These are phyloP conservation scores for Erythrobasidium hasegawianum DNA, from an alignment of 1,284 basidiomycete species.

Conservation along the genomic window DNA sequence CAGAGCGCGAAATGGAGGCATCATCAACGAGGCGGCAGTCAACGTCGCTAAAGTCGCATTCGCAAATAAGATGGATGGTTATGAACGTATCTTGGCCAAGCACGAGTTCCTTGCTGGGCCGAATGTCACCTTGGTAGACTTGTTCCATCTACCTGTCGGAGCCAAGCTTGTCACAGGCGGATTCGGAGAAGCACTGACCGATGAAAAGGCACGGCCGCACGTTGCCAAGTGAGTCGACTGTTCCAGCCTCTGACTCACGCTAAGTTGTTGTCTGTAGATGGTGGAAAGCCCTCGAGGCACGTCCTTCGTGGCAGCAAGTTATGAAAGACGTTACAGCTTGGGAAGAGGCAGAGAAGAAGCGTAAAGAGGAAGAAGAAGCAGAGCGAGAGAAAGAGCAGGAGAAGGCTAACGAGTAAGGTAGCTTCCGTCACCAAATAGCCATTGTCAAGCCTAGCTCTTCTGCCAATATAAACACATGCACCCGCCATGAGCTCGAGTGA, in stretches of 20 bases:
- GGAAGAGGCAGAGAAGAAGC: conserved; percentile 26
- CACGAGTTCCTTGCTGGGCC: conserved; percentile 20
- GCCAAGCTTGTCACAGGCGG: conserved; percentile 25
- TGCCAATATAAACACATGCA: background rate
- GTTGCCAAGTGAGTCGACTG: conserved; percentile 13
- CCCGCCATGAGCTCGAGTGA: background rate
- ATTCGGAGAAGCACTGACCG: conserved; percentile 18
- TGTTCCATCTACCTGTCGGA: conserved; percentile 29
- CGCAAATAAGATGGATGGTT: conserved; percentile 21
- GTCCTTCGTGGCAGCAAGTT: conserved; percentile 26
- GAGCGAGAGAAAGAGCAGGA: conserved; percentile 14
- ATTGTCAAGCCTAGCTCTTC: background rate
- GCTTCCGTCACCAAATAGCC: background rate
- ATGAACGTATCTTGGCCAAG: conserved; percentile 15
- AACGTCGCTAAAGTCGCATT: conserved; percentile 5
- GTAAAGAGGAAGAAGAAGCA: conserved; percentile 4
- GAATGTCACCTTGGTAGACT: conserved; percentile 24
- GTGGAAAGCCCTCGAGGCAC: conserved; percentile 25
- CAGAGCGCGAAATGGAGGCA: conserved; percentile 16
- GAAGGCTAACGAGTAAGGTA: background rate
- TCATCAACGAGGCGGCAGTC: conserved; percentile 10
- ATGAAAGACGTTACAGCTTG: conserved; percentile 19
- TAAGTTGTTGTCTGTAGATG: conserved; percentile 4
- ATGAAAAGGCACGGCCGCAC: conserved; percentile 21
- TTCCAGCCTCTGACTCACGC: background rate